These are phyloP conservation scores for Maudiozyma saulgeensis DNA, from an alignment of 805 yeast genomes.

Conservation along the genomic window DNA sequence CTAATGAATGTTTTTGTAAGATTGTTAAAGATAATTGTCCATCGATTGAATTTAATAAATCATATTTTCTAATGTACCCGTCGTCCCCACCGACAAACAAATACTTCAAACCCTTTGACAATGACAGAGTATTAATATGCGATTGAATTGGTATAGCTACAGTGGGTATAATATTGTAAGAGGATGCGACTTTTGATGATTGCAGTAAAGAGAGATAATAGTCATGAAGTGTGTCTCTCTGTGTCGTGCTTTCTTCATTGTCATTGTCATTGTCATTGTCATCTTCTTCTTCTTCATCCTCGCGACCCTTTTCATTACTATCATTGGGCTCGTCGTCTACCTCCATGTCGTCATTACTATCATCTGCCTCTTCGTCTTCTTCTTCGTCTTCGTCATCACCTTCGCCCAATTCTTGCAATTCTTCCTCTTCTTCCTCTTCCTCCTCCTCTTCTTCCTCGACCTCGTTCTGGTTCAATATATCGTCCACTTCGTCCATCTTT, in stretches of 20 bases:
- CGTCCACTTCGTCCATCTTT: constrained; percentile 26
- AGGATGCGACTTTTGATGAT: constrained; percentile 43
- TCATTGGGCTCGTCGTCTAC: constrained; percentile 10
- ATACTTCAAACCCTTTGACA: constrained; percentile 76
- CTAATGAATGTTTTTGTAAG: constrained; percentile 81
- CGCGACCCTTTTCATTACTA: constrained; percentile 15
- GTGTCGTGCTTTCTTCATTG: background rate
- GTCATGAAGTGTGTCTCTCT: constrained; percentile 18
- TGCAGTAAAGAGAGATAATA: constrained; percentile 26
- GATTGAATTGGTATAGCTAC: constrained; percentile 81
- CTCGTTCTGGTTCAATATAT: constrained; percentile 22
- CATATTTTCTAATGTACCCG: constrained; percentile 85
- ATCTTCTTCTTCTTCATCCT: constrained; percentile 16
- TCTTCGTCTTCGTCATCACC: constrained; percentile 16
- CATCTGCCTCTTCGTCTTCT: constrained; percentile 20
- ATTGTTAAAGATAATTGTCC: constrained; percentile 83
- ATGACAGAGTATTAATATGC: constrained; percentile 66
- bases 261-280: constrained; percentile 6
- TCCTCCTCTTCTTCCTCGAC: constrained; percentile 22
- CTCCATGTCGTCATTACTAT: constrained; percentile 10
- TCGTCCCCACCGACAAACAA: constrained; percentile 93
- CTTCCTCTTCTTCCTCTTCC: constrained; percentile 20
- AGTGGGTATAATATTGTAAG: constrained; percentile 68
- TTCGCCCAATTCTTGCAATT: constrained; percentile 22
- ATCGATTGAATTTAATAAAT: constrained; percentile 73